Conservation (phyloP, 352 stramenopile genomes). For the Peronospora belbahrii region DNA sequence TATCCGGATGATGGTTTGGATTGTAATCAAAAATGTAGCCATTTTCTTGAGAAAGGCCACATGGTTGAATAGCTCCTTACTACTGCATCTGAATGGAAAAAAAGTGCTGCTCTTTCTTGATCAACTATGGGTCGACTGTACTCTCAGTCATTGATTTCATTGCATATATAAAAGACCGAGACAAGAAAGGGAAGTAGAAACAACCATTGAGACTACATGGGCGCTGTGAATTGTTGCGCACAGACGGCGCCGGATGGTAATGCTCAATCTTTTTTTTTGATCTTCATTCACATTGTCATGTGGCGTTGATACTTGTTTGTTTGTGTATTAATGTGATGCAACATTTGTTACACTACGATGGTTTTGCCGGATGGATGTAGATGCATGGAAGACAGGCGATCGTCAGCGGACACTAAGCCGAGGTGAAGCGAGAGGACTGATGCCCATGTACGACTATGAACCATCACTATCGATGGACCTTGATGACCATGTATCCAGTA, state of each 20-base stretch:
- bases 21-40: slow-evolving; percentile 14
- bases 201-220: slow-evolving; percentile 20
- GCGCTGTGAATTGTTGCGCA: slow-evolving; percentile 32
- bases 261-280: not conserved
- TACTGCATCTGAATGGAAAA: not conserved
- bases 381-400: slow-evolving; percentile 21
- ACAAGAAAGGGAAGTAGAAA: slow-evolving; percentile 3
- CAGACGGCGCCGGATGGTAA: slow-evolving; percentile 26
- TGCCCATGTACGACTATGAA: slow-evolving; percentile 36
- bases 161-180: slow-evolving; percentile 8
- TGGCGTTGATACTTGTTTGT: not conserved
- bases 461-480: slow-evolving; percentile 29
- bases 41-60: slow-evolving; percentile 26
- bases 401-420: slow-evolving; percentile 12
- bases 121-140: not conserved
- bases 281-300: too few species aligned
- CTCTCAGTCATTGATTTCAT: slow-evolving; percentile 14
- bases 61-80: slow-evolving; percentile 2
- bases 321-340: not conserved
- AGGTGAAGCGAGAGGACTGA: slow-evolving; percentile 20
- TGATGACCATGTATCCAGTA: slow-evolving; percentile 16
- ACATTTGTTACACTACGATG: not conserved
- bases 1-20: too few species aligned
- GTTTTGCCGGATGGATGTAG: slow-evolving; percentile 6
- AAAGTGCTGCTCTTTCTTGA: slow-evolving; percentile 24